Evolutionary conservation across 2,329 filamentous ascomycete genomes (phyloP).

Genomic region (Kalmusia sp.): DNA sequence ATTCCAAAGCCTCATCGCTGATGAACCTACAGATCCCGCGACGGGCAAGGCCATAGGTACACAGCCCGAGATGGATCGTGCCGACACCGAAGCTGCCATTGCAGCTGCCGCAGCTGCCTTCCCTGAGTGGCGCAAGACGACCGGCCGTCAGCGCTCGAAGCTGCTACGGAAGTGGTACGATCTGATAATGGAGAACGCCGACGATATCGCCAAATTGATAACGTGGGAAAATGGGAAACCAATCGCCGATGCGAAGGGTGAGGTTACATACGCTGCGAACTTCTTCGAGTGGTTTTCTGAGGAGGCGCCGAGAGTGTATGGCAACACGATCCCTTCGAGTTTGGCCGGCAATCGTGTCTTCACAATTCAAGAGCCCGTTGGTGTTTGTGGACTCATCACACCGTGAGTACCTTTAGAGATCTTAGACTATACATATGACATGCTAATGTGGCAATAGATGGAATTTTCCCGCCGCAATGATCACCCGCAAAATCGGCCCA

Average conservation of each 20-base stretch:
- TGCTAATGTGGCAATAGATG: conserved; percentile 56
- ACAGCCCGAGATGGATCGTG: conserved; percentile 80
- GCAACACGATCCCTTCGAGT: conserved; percentile 75
- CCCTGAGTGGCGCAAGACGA: conserved; percentile 71
- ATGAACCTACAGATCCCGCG: conserved; percentile 70
- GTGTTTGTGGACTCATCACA: conserved; percentile 82
- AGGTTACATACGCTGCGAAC: conserved; percentile 48
- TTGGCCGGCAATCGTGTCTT: conserved; percentile 76
- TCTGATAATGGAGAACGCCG: conserved; percentile 76
- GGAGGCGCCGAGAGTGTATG: conserved; percentile 53
- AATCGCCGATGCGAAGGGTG: conserved; percentile 58
- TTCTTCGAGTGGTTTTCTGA: conserved; percentile 53
- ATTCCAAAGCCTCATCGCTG: conserved; percentile 2
- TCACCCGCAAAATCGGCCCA: conserved; percentile 61
- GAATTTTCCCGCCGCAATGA: conserved; percentile 73
- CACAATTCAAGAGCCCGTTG: conserved; percentile 83
- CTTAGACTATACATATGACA: no score
- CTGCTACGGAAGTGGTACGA: conserved; percentile 83
- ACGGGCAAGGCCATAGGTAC: conserved; percentile 82
- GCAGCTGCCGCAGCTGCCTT: conserved; percentile 81
- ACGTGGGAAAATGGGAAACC: conserved; percentile 94
- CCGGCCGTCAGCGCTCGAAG: conserved; percentile 76
- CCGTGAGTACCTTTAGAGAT: conserved; percentile 58
- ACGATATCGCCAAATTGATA: conserved; percentile 82
- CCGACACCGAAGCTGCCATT: conserved; percentile 84